Evolutionary conservation across 108 stramenopile species (phyloP).

Genomic region (Fragilaria crotonensis): DNA sequence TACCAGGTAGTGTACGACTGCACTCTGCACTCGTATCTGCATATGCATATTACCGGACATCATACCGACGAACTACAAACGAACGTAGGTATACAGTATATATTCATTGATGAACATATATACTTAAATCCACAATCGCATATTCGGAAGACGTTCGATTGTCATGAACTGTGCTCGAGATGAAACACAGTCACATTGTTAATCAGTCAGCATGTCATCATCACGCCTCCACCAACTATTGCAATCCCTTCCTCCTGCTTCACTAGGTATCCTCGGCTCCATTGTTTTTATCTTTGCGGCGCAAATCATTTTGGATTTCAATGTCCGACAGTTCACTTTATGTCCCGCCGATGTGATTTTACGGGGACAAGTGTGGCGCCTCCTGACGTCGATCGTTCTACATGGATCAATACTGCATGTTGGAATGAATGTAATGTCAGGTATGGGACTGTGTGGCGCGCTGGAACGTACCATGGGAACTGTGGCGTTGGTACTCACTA

Average conservation of each 20-base stretch:
- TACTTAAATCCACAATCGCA: too few relatives aligned
- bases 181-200: too few relatives aligned
- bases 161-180: too few relatives aligned
- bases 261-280: slow-evolving; percentile 27
- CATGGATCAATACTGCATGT: slow-evolving; percentile 87
- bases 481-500: slow-evolving; percentile 31
- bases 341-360: slow-evolving; percentile 55
- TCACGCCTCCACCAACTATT: slow-evolving; percentile 6
- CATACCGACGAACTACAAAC: too few relatives aligned
- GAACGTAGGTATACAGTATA: too few relatives aligned
- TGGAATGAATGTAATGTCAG: slow-evolving; percentile 85
- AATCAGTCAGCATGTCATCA: too few relatives aligned
- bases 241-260: slow-evolving; percentile 38
- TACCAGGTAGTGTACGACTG: too few relatives aligned
- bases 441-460: slow-evolving; percentile 41
- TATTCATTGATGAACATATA: too few relatives aligned
- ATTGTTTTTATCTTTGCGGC: slow-evolving; percentile 31
- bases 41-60: too few relatives aligned
- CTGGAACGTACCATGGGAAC: slow-evolving; percentile 76
- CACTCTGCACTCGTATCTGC: too few relatives aligned
- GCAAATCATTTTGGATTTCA: slow-evolving; percentile 36
- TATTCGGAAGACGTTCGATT: too few relatives aligned
- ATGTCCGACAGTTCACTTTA: slow-evolving; percentile 51
- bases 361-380: slow-evolving; percentile 56
- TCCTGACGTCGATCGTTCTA: slow-evolving; percentile 66